Base-by-base conservation (phyloP, 2,329 filamentous ascomycete genomes). In the Diplodia scrobiculata region DNA sequence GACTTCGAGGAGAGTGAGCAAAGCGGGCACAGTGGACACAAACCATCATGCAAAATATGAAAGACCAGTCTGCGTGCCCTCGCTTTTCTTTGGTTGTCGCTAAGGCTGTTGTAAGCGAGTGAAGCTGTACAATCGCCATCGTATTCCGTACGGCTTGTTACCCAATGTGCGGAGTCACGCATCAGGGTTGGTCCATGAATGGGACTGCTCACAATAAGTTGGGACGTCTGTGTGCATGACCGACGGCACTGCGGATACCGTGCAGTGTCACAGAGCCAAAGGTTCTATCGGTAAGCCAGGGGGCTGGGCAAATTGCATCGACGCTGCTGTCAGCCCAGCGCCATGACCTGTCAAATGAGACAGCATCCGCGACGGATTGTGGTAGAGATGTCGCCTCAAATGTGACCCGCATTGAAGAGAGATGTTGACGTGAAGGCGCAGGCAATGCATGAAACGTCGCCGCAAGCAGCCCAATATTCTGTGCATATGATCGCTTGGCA, bases 391-490 rank as follows among this genome's bases (percentile, higher is more conserved):
- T 62, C n/a, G 58, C 41, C 32, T 36, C 48, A 1, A 21, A 50
- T 36, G 19, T 50, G 45, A 11, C 45, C 14, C 29, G n/a, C n/a
- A 45, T 19, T 19, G 41, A 21, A 25, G n/a, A 19, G 19, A 14
- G 10, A 27, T 48, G 27, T 25, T 29, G 38, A n/a, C 21, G 13
- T 36, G 17, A n/a, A 47, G 11, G 45, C 29, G 45, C 13, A 62
- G 58, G 13, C n/a, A n/a, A n/a, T 11, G 34, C 29, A 62, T 50
- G 58, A 50, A 62, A 36, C 27, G 41, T n/a, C 21, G 41, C 55
- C 55, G 54, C 54, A 59, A 59, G 54, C 21, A 14, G 36, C 38
- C 9, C 41, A 27, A 62, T n/a, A 34, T 36, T 62, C 11, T 51
- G 29, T 34, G 41, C 45, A 25, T 45, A 50, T 60, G 36, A 27